Conservation (phyloP, 2,329 filamentous ascomycete genomes). For the Epichloe uncinata region DNA sequence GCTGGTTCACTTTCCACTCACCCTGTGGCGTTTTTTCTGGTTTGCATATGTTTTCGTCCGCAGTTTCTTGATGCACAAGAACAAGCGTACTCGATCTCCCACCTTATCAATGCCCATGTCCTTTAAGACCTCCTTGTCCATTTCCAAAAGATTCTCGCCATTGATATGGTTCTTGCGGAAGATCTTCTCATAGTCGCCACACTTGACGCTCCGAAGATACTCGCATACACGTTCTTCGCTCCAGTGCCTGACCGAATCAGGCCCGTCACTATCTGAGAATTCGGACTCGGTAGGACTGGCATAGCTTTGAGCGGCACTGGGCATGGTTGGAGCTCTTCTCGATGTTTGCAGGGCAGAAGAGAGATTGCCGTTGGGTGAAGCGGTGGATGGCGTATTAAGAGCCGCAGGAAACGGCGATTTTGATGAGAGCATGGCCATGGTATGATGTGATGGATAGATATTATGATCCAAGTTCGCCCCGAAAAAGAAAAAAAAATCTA, state of each 20-base stretch:
- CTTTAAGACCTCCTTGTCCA: conserved; percentile 91
- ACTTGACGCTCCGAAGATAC: conserved; percentile 84
- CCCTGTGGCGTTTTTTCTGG: conserved; percentile 74
- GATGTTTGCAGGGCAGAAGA: conserved; percentile 37
- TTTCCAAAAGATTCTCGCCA: conserved; percentile 89
- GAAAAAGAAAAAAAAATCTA: no score
- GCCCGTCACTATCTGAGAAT: conserved; percentile 70
- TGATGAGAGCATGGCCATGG: conserved; percentile 63
- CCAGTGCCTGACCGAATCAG: conserved; percentile 72
- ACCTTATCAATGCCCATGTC: conserved; percentile 99
- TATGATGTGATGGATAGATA: conserved; percentile 17
- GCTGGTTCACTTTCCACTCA: conserved; percentile 29
- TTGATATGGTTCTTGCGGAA: conserved; percentile 94
- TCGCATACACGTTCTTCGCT: conserved; percentile 84
- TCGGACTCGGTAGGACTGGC: conserved; percentile 84
- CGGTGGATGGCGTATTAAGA: conserved; percentile 29
- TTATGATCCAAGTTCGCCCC: neutral
- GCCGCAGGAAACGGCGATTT: conserved; percentile 55
- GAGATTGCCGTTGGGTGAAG: conserved; percentile 31
- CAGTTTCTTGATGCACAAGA: conserved; percentile 72
- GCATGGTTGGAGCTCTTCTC: conserved; percentile 37
- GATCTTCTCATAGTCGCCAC: conserved; percentile 80
- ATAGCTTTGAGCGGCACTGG: conserved; percentile 43
- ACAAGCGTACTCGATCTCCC: conserved; percentile 86
- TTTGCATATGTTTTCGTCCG: conserved; percentile 64